phyloP scores from a whole-genome alignment of 2,329 filamentous ascomycete species.

The Penicillium sp. region DNA sequence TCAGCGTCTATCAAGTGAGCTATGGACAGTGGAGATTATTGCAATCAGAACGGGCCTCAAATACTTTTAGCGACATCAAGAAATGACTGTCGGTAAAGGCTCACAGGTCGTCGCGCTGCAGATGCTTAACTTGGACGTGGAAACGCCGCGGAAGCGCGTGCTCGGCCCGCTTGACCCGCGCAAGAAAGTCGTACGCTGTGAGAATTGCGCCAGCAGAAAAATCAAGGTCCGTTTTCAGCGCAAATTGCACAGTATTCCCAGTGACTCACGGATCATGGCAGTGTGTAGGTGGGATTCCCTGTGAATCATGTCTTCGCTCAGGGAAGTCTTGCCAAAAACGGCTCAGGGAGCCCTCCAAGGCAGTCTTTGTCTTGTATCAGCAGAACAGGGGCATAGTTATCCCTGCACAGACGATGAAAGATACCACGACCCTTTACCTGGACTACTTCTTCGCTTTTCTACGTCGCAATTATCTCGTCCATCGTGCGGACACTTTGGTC shows the following conservation, averaged over 20 bases:
- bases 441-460: not conserved
- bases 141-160: not conserved
- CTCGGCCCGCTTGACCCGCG: conserved; percentile 1
- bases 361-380: not conserved
- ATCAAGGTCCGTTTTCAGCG: not conserved
- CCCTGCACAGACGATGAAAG: not conserved
- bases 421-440: not conserved
- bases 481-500: not conserved
- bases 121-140: not conserved
- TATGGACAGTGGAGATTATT: not conserved
- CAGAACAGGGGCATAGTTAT: not conserved
- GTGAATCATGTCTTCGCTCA: not conserved
- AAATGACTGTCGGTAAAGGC: not conserved
- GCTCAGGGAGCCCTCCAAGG: not conserved
- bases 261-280: not conserved
- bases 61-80: not conserved
- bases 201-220: not conserved
- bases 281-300: not conserved
- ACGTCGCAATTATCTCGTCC: not conserved
- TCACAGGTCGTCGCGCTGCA: not conserved
- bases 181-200: not conserved
- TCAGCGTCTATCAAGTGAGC: not conserved
- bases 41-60: not conserved
- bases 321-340: not conserved
- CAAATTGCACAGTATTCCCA: not conserved